phyloP scores from a whole-genome alignment of 2,329 filamentous ascomycete genomes.

The Cadophora sp. region DNA sequence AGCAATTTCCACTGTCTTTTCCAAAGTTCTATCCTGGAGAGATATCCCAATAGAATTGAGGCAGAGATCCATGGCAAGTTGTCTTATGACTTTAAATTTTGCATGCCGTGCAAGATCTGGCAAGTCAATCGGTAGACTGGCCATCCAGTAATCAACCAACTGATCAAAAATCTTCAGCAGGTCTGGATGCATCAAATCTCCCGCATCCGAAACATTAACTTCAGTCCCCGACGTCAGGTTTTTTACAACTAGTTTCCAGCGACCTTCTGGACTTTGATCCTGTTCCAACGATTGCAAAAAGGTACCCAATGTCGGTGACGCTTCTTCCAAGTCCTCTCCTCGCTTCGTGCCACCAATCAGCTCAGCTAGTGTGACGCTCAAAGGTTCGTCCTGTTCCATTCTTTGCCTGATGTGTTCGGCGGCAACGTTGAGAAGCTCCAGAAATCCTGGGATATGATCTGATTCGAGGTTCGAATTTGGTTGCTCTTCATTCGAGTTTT shows the following conservation, averaged over 20 bases:
- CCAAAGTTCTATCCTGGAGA: constrained; percentile 30
- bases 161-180: constrained; percentile 43
- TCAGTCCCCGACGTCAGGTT: constrained; percentile 32
- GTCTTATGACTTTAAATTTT: constrained; percentile 42
- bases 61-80: constrained; percentile 42
- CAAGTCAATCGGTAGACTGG: constrained; percentile 38
- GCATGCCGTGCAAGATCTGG: constrained; percentile 38
- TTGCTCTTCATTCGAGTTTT: not conserved
- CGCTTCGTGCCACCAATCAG: not conserved
- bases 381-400: constrained; percentile 21
- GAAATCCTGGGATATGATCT: constrained; percentile 16
- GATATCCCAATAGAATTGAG: constrained; percentile 43
- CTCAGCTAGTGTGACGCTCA: not conserved
- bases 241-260: constrained; percentile 33
- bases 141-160: constrained; percentile 43
- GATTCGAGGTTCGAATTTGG: not conserved
- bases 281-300: constrained; percentile 36
- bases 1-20: not conserved
- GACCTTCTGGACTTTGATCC: constrained; percentile 24
- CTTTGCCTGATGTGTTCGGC: constrained; percentile 27
- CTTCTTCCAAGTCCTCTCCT: constrained; percentile 39
- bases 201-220: constrained; percentile 19
- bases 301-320: constrained; percentile 29
- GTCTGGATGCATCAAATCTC: constrained; percentile 22
- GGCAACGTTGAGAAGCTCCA: constrained; percentile 27